phyloP scores from a whole-genome alignment of 108 stramenopile species.

The Pseudonitzschia multiseries region DNA sequence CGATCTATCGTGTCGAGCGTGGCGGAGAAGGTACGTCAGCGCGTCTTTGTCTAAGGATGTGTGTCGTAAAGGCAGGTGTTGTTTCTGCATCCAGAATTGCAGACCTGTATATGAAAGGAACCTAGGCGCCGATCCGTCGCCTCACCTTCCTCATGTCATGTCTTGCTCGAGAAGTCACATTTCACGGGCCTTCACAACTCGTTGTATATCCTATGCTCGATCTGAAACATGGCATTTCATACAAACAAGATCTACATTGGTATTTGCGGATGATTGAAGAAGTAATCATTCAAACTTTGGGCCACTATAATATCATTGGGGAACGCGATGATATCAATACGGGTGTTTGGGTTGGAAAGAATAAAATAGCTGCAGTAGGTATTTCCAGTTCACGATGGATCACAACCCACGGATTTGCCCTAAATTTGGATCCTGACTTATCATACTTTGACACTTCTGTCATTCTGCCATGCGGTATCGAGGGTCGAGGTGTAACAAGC shows the following conservation, averaged over 20 bases:
- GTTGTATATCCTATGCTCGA: constrained; percentile 94
- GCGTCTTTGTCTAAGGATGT: not conserved
- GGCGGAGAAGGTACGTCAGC: constrained; percentile 78
- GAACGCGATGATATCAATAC: constrained; percentile 67
- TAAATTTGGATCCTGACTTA: constrained; percentile 92
- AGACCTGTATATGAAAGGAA: not conserved
- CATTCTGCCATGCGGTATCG: constrained; percentile 78
- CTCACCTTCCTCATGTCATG: not conserved
- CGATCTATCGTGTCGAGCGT: constrained; percentile 88
- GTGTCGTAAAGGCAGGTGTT: not conserved
- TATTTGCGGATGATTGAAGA: constrained; percentile 92
- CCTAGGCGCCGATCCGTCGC: not conserved
- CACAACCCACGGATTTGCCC: constrained; percentile 95
- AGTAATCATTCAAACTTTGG: constrained; percentile 78
- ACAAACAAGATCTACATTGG: constrained; percentile 93
- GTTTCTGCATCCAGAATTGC: too few species aligned
- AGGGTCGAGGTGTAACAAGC: constrained; percentile 82
- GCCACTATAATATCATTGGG: constrained; percentile 58
- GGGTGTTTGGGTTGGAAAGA: constrained; percentile 79
- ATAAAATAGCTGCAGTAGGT: constrained; percentile 94
- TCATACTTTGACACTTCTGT: constrained; percentile 72
- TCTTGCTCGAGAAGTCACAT: constrained; percentile 67
- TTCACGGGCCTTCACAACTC: constrained; percentile 96
- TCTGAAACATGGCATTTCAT: constrained; percentile 48
- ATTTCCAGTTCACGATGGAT: constrained; percentile 92